Evolutionary conservation across 495 filamentous ascomycete species (phyloP).

Genomic region (Gamarada debralockiae): DNA sequence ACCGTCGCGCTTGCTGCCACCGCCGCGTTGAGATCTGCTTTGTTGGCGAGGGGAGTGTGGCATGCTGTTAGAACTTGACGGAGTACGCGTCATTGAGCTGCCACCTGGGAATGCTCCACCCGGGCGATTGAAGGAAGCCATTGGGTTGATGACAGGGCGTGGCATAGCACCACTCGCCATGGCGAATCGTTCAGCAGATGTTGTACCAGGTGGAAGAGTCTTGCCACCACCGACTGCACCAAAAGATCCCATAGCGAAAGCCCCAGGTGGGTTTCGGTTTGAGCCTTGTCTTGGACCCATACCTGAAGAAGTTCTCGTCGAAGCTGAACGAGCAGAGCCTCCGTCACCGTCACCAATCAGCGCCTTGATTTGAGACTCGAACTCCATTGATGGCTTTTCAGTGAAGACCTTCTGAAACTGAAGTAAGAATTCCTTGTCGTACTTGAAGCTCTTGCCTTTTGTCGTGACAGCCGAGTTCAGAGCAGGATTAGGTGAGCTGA

Average conservation of each 20-base stretch:
- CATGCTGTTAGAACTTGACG: constrained; percentile 38
- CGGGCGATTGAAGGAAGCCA: constrained; percentile 54
- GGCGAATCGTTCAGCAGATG: constrained; percentile 60
- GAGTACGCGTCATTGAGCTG: constrained; percentile 40
- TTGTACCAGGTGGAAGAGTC: constrained; percentile 64
- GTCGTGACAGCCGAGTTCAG: constrained; percentile 71
- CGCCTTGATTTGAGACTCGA: constrained; percentile 80
- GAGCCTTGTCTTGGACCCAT: constrained; percentile 43
- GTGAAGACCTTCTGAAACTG: constrained; percentile 94
- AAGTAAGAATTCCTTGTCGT: constrained; percentile 92
- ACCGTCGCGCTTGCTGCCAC: constrained; percentile 59
- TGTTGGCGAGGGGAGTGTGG: constrained; percentile 39
- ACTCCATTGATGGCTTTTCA: constrained; percentile 90
- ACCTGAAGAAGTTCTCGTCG: constrained; percentile 60
- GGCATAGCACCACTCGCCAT: constrained; percentile 33
- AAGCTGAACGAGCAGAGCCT: constrained; percentile 61
- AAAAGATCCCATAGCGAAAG: constrained; percentile 71
- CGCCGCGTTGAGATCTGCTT: constrained; percentile 49
- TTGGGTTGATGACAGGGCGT: constrained; percentile 49
- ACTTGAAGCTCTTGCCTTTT: constrained; percentile 81
- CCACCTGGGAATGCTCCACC: constrained; percentile 56
- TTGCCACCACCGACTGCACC: constrained; percentile 35
- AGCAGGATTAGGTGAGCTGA: constrained; percentile 85
- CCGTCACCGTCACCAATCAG: constrained; percentile 71
- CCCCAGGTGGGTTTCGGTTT: constrained; percentile 33